Conservation (phyloP, 169 alveolate species). For the Plasmodium blacklocki region DNA sequence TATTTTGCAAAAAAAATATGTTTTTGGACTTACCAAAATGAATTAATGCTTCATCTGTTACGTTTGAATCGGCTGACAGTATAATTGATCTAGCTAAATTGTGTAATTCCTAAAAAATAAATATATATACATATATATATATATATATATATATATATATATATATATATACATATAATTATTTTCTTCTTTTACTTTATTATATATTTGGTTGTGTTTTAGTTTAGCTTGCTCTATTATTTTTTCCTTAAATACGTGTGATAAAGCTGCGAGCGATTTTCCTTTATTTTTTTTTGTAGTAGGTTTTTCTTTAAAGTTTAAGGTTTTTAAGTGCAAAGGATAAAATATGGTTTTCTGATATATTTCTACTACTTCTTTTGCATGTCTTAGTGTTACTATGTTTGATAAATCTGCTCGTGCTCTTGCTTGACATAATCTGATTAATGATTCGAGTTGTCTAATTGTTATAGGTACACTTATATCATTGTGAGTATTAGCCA, state of each 20-base stretch:
- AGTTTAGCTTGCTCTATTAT: slow-evolving; percentile 30
- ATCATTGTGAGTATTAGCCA: slow-evolving; percentile 28
- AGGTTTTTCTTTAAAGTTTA: slow-evolving; percentile 40
- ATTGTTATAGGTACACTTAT: slow-evolving; percentile 88
- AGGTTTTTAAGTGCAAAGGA: slow-evolving; percentile 36
- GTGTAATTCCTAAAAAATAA: slow-evolving; percentile 47
- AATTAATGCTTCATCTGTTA: slow-evolving; percentile 62
- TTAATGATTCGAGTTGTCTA: slow-evolving; percentile 91
- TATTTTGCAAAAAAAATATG: not conserved
- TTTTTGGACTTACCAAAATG: slow-evolving; percentile 33
- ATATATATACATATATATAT: not conserved
- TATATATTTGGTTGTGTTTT: slow-evolving; percentile 25
- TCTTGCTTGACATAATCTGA: slow-evolving; percentile 93
- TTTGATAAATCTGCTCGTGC: slow-evolving; percentile 88
- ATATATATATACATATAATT: not conserved
- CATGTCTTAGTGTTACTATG: slow-evolving; percentile 78
- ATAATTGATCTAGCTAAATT: slow-evolving; percentile 55
- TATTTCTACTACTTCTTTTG: slow-evolving; percentile 80
- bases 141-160: not conserved
- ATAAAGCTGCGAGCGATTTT: slow-evolving; percentile 40
- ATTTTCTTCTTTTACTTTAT: slow-evolving; percentile 21
- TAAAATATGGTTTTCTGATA: slow-evolving; percentile 80
- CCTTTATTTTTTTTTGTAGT: slow-evolving; percentile 8
- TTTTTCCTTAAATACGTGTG: slow-evolving; percentile 36
- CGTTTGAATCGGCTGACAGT: slow-evolving; percentile 56